Conservation (phyloP, 1,284 basidiomycete species). For the Coniferiporia sulphurascens region DNA sequence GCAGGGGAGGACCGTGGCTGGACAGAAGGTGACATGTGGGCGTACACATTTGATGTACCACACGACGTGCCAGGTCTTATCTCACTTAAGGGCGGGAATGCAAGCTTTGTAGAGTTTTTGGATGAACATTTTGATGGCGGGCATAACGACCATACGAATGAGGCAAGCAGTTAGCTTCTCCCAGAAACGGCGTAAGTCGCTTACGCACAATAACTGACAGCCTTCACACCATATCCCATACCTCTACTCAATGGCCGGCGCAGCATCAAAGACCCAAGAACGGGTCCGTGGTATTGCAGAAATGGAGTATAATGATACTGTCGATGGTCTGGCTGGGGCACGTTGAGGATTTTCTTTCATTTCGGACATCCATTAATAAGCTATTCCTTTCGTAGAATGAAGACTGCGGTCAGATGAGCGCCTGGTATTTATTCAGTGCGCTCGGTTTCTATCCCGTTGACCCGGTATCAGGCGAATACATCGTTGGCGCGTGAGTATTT, state of each 20-base stretch:
- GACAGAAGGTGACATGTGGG: slow-evolving; percentile 86
- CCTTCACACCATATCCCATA: slow-evolving; percentile 83
- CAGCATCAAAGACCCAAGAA: slow-evolving; percentile 64
- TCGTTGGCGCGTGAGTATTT: slow-evolving; percentile 59
- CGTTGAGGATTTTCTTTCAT: slow-evolving; percentile 19
- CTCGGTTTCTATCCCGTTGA: slow-evolving; percentile 87
- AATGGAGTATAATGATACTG: slow-evolving; percentile 62
- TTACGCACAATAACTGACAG: slow-evolving; percentile 29
- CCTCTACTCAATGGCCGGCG: slow-evolving; percentile 68
- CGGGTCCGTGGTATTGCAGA: slow-evolving; percentile 63
- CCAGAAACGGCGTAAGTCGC: neutral
- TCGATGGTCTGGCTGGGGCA: slow-evolving; percentile 66
- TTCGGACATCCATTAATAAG: neutral
- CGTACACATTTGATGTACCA: slow-evolving; percentile 74
- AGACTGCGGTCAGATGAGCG: slow-evolving; percentile 87
- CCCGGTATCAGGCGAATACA: slow-evolving; percentile 68
- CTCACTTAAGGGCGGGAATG: slow-evolving; percentile 58
- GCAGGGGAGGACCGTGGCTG: slow-evolving; percentile 68
- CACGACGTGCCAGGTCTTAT: slow-evolving; percentile 67
- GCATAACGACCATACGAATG: slow-evolving; percentile 82
- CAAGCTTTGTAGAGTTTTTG: slow-evolving; percentile 59
- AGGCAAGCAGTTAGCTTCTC: slow-evolving; percentile 44
- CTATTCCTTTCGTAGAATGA: slow-evolving; percentile 54
- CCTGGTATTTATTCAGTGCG: slow-evolving; percentile 81
- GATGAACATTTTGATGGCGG: slow-evolving; percentile 75